These are phyloP conservation scores for Nannochloropsis gaditana DNA, from an alignment of 108 stramenopile species.

Conservation along the genomic window DNA sequence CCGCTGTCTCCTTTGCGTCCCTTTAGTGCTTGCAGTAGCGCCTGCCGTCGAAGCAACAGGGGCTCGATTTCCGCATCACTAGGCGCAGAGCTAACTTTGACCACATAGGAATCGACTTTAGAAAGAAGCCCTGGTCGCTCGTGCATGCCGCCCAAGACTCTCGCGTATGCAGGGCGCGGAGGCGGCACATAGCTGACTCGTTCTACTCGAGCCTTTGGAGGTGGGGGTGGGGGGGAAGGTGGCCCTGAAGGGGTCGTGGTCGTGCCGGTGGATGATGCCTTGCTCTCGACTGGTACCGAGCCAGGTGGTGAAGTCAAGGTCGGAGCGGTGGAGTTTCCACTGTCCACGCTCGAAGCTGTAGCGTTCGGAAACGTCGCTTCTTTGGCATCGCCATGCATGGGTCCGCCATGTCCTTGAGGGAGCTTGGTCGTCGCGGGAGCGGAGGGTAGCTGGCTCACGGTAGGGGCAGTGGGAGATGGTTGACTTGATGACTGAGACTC, in stretches of 20 bases:
- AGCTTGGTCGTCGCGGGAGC: neutral
- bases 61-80: neutral
- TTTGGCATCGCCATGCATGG: too few relatives aligned
- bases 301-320: too few relatives aligned
- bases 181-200: neutral
- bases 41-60: neutral
- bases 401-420: neutral
- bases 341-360: too few relatives aligned
- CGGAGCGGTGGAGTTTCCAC: too few relatives aligned
- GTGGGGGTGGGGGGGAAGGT: neutral
- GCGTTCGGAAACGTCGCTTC: too few relatives aligned
- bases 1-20: neutral
- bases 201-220: neutral
- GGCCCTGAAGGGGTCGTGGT: neutral
- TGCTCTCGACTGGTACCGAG: too few relatives aligned
- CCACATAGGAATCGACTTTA: neutral
- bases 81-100: neutral
- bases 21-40: neutral
- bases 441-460: neutral
- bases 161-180: neutral
- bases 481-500: too few relatives aligned
- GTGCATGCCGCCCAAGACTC: neutral
- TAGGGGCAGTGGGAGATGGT: neutral
- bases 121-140: neutral
- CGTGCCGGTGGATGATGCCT: neutral